Evolutionary conservation across 441 rosid species (phyloP), one percentile per base, ranked within the genome.

Genomic region (Pelargonium cotyledonis): DNA sequence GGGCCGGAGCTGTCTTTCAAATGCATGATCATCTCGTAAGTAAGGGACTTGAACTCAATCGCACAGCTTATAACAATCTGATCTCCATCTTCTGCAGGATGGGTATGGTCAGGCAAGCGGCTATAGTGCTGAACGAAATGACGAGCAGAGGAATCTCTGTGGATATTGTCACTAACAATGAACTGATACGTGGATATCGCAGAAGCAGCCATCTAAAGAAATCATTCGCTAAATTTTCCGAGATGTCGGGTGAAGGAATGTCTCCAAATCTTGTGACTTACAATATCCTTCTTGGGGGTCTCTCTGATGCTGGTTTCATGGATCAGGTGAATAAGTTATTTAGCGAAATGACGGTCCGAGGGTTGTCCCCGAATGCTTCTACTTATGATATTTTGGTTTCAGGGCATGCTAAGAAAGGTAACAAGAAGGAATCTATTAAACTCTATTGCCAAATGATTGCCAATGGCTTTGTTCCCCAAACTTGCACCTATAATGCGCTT

Each of bases 91-190:
- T 89, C 44, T 88, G 98, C 84, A 83, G 89, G 81, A 77, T 83
- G 57, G 87, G 96, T 66, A 95, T 95, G 97, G 89, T 98, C 47
- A 76, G 35, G 74, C 85, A 82, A 80, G 97, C 99, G 64, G 75
- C 73, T 43, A 76, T 73, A 63, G 89, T 89, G 12, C 73, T 90
- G 74, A 68, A 75, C 63, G 77, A 78, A 57, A 89, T 95, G 97
- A 81, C 68, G 65, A 65, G 31, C 66, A 85, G 79, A 75, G 95
- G 95, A 35, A 74, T 82, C 76, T 46, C 66, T 51, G 77, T 88
- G 16, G 83, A 90, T 69, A 79, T 81, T 1, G 65, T 83, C 57
- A 88, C 96, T 38, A 92, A 82, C 74, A 95, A 95, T 77, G 84
- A 91, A n/a, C 84, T 95, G 69, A 85, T 95, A 55, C 83, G 70